Evolutionary conservation across 2,329 filamentous ascomycete species (phyloP), one percentile per base, ranked within the genome.

Genomic region (Colletotrichum salicis): DNA sequence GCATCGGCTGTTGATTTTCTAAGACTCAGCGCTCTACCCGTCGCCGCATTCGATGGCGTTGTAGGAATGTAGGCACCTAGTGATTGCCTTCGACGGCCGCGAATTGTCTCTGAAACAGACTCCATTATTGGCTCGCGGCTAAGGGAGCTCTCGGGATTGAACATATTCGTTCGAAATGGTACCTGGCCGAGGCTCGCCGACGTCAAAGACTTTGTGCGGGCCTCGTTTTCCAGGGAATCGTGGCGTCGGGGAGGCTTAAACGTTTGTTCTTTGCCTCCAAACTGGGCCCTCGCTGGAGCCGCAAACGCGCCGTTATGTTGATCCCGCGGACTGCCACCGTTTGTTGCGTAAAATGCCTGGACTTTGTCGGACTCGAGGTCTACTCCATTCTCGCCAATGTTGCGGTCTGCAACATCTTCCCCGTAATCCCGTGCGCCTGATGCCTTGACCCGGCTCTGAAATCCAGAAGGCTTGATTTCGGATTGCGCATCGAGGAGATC

Each of bases 361-460:
- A 81, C 80, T 12, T 79, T 80, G 12, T 76, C 67, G 2, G 81
- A 82, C 8, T 78, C 75, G 6, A 83, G 72, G 63, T 82, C 75
- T 45, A 78, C 41, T 2, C 76, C 75, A 27, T 82, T 86, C 29
- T 81, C 77, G 4, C 78, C 79, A 57, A 89, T 81, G 72, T 92
- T 92, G 41, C 90, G 84, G 74, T 91, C 89, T 1, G 89, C 90
- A 1, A 92, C 89, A 76, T 91, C 90, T 77, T 92, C 91, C n/a
- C 87, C 90, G 74, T 89, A 91, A 61, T 88, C 85, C 55, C 84
- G 83, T 0, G 82, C 81, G 1, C 88, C 89, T 0, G 86, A 77
- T 1, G 88, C 88, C 66, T 84, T 78, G 3, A 90, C 75, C 19
- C 88, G 83, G 11, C 81, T 80, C 59, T 81, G 80, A 74, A 90